Evolutionary conservation across 768 basidiomycete species (phyloP), one percentile per base, ranked within the genome.

Genomic region (Strobilomyces dryophilus): DNA sequence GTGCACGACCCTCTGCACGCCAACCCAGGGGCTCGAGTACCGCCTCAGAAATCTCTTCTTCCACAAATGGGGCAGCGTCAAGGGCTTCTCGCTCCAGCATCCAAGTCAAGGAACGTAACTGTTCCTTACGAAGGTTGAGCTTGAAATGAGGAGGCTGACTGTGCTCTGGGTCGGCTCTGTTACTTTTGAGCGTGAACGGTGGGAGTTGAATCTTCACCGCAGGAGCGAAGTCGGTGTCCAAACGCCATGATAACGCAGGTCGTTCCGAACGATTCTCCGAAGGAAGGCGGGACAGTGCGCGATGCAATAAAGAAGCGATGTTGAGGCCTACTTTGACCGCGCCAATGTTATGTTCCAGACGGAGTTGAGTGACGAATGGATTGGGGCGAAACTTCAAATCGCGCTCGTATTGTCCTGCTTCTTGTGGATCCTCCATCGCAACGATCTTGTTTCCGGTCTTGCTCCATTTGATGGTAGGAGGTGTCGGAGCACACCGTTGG

Each of bases 11-110:
- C 69, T 97, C 93, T n/a, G 91, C 92, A 59, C 92, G 79, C 95
- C 95, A 98, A 8, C 92, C 90, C 12, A 97, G 73, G 47, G 92
- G 84, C 54, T 84, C 86, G 4, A 95, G 75, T 43, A 90, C 80
- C 4, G 92, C 91, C 68, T 98, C 95, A 0, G 92, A 87, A 40
- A 97, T 90, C 66, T 98, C 95, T 66, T 98, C 93, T 68, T 98
- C 95, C 27, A 93, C 67, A 66, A 95, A 98, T 2, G 90, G 85
- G 10, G 79, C 68, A 0, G 82, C 81, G 32, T 81, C 73, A 1
- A 61, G 51, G 2, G 79, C 73, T 69, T 98, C 95, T 62, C 90
- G 90, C 42, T 74, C 67, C 42, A 95, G 71, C 95, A 97, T 97
- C 95, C 95, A 98, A 47, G 82, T 82, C 49, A 97, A 72, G 4